These are phyloP conservation scores for Mollisia scopiformis DNA, from an alignment of 2,329 filamentous ascomycete species.

Conservation along the genomic window DNA sequence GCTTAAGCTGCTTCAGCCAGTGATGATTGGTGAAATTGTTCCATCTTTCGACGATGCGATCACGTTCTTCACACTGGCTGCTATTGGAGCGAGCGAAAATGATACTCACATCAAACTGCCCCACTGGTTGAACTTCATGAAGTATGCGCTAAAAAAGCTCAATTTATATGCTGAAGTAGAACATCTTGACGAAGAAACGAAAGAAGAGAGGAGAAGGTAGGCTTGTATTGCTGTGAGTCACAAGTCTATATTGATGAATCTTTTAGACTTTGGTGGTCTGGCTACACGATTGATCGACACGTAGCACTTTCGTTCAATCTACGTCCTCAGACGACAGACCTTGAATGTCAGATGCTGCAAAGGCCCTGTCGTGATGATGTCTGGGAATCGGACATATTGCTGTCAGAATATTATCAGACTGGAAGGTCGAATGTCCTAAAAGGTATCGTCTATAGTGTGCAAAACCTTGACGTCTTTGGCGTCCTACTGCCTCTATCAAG, in stretches of 20 bases:
- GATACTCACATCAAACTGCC: background rate
- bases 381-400: background rate
- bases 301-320: constrained; percentile 4
- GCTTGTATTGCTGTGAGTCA: too few relatives aligned
- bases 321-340: background rate
- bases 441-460: background rate
- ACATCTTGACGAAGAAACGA: background rate
- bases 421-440: background rate
- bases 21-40: background rate
- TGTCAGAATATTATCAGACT: background rate
- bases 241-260: too few relatives aligned
- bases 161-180: background rate
- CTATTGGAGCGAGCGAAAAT: constrained; percentile 2
- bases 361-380: background rate
- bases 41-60: constrained; percentile 1
- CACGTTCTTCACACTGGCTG: background rate
- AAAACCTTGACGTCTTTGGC: constrained; percentile 1
- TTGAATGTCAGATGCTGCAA: constrained; percentile 1
- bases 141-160: background rate
- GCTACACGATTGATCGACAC: constrained; percentile 12
- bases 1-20: background rate
- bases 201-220: constrained; percentile 9
- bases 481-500: constrained; percentile 3
- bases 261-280: constrained; percentile 14
- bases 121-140: constrained; percentile 3